Conservation (phyloP, 345 rosid genomes). For the Salix purpurea region DNA sequence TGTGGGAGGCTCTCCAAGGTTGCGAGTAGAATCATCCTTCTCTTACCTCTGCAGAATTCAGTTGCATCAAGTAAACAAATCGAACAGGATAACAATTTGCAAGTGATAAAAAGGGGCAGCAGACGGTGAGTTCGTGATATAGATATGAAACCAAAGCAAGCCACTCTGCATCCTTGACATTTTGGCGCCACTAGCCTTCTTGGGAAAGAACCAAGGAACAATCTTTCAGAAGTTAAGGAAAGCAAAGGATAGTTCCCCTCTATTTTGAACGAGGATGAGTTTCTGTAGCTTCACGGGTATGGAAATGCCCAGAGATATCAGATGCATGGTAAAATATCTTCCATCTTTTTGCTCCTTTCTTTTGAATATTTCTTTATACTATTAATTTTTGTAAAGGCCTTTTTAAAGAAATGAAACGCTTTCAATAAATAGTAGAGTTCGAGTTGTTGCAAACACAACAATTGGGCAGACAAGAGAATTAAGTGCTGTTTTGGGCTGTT, state of each 20-base stretch:
- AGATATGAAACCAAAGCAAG: background rate
- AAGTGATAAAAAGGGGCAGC: background rate
- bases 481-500: background rate
- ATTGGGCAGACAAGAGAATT: background rate
- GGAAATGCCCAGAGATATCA: slow-evolving; percentile 12
- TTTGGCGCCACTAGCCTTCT: background rate
- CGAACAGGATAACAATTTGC: background rate
- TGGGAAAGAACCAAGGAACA: background rate
- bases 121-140: background rate
- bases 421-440: background rate
- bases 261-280: slow-evolving; percentile 18
- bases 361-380: slow-evolving; percentile 1
- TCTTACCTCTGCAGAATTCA: background rate
- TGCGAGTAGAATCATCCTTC: background rate
- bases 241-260: slow-evolving; percentile 7
- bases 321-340: slow-evolving; percentile 12
- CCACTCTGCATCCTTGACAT: background rate
- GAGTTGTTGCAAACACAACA: background rate
- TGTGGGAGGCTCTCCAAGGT: background rate
- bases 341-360: background rate
- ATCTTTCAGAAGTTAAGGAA: background rate
- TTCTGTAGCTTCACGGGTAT: slow-evolving; percentile 9
- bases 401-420: slow-evolving; percentile 9
- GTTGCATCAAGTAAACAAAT: background rate
- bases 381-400: slow-evolving; percentile 22